Base-by-base conservation (phyloP, 2,329 filamentous ascomycete species). In the Trichoderma afroharzianum region DNA sequence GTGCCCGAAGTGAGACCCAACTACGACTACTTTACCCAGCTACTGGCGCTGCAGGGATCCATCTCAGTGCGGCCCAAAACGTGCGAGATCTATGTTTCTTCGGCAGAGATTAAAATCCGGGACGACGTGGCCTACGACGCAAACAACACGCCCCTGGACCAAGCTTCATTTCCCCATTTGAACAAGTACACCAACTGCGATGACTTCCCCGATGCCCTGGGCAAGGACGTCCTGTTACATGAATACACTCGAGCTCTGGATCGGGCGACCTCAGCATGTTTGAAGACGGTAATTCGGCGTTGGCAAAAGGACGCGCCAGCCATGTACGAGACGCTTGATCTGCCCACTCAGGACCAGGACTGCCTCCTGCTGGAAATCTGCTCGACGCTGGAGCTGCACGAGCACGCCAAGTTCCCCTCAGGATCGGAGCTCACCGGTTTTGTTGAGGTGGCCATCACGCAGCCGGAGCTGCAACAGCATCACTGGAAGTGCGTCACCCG, bases 361-460 rank as follows among this genome's bases (percentile, higher is more conserved):
- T 85, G 85, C 47, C 87, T 88, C 72, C 85, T 90, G 43, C 81
- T 91, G 73, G 88, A 91, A 80, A 88, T 91, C 82, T 88, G 90
- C 73, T 84, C 87, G 5, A 88, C 88, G 1, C 83, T 91, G 7
- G 86, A 90, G 73, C 79, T 91, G 2, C 87, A 89, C 76, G 84
- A 88, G 73, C 85, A 85, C 59, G 85, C 84, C 74, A 85, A 85
- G 71, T 89, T 90, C 75, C 88, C 88, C 4, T 81, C 83, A 12
- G 86, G 87, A n/a, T 88, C 88, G 5, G 87, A 89, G 76, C 84
- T 91, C 70, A 85, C 88, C 73, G 87, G 87, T 71, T 85, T 88
- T 72, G 86, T 90, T 39, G 87, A 91, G 79, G 84, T 91, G 70
- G 84, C 84, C 70, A 85, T 91, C 70, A 86, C 87, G 71, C 84